Base-by-base conservation (phyloP, 1,284 basidiomycete genomes). In the Phenoliferia sp. region DNA sequence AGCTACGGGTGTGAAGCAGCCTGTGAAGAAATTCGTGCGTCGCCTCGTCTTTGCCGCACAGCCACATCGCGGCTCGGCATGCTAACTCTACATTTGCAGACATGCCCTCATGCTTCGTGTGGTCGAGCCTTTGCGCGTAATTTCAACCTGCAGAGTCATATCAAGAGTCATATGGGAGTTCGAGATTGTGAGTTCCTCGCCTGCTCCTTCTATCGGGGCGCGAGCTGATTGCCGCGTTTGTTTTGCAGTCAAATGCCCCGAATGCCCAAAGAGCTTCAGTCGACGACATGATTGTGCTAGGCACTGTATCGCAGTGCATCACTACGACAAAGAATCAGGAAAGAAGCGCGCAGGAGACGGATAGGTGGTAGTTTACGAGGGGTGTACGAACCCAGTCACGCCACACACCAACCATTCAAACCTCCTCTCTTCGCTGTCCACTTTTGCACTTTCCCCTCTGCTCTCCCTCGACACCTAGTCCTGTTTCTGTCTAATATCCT, bases 91-190 rank as follows among this genome's bases (percentile, higher is more conserved):
- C 0, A 10, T 12, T 31, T 15, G 9, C 55, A 73, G 71, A 29
- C 54, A 3, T 73, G 72, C 63, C 69, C 68, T 34, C 72, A 73
- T 29, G 65, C 67, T 4, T 55, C 57, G 1, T 73, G 72, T 26
- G 70, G 68, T 5, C 65, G 70, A 3, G 64, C 69, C 0, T 73
- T 73, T 29, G 72, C 72, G 19, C 59, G 72, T 3, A 71, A 73
- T 33, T 73, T 71, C 68, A 73, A 73, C 59, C 55, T 73, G 4
- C 66, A 71, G 32, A 58, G 56, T 1, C 72, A 73, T 63, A 71
- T 73, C 67, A 71, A 73, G 64, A 65, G 62, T 15, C 72, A 73
- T 29, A 59, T 67, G n/a, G 72, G 72, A 6, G 65, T 73, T 15
- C 69, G 72, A 7, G 72, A 73, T 28, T 73, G 67, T 73, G 54